phyloP scores from a whole-genome alignment of 306 rosid species.

The Dryas drummondii region DNA sequence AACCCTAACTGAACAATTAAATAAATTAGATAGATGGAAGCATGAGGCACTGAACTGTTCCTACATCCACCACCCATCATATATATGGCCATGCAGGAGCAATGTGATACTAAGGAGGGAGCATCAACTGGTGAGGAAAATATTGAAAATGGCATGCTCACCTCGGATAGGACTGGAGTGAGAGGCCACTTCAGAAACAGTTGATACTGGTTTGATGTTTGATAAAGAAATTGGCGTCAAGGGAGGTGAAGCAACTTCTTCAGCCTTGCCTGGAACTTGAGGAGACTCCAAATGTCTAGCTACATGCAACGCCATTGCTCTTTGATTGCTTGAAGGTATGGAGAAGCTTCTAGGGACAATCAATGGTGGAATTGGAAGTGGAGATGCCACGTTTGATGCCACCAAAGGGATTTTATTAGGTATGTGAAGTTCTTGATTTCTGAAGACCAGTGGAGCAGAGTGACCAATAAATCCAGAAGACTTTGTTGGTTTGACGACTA shows the following conservation, averaged over 20 bases:
- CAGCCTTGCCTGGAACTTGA: conserved; percentile 50
- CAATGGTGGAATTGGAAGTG: conserved; percentile 83
- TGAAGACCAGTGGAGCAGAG: conserved; percentile 67
- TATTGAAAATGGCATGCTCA: conserved; percentile 26
- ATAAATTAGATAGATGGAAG: not conserved
- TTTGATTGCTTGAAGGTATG: conserved; percentile 79
- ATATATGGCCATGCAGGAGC: not conserved
- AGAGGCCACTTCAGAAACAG: conserved; percentile 48
- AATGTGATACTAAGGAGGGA: not conserved
- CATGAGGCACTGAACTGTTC: not conserved
- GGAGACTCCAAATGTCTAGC: conserved; percentile 61
- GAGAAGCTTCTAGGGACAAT: conserved; percentile 75
- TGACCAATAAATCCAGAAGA: conserved; percentile 52
- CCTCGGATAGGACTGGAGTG: conserved; percentile 66
- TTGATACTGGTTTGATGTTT: conserved; percentile 34
- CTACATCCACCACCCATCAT: not conserved
- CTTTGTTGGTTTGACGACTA: conserved; percentile 42
- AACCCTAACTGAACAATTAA: not conserved
- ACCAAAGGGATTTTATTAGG: conserved; percentile 47
- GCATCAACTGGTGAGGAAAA: conserved; percentile 14
- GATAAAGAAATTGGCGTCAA: conserved; percentile 64
- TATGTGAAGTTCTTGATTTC: conserved; percentile 52
- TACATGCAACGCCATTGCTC: conserved; percentile 59
- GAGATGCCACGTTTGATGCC: conserved; percentile 65
- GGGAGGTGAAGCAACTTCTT: conserved; percentile 67